phyloP scores from a whole-genome alignment of 768 basidiomycete species.

The Boletus rubescentipes region DNA sequence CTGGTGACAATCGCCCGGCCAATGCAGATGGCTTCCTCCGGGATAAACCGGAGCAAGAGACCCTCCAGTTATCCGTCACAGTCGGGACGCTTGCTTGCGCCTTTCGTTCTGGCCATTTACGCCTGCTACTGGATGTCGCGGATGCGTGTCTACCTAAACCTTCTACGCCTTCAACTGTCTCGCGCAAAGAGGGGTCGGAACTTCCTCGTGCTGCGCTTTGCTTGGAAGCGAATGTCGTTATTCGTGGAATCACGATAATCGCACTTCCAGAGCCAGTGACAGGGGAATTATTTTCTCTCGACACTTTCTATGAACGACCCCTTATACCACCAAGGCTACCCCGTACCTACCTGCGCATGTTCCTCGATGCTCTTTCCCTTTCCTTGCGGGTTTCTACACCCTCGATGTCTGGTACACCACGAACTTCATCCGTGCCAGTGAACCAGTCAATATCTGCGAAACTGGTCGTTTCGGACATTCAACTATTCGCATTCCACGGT shows the following conservation, averaged over 20 bases:
- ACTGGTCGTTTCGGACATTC: slow-evolving; percentile 45
- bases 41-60: slow-evolving; percentile 27
- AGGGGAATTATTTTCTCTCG: slow-evolving; percentile 15
- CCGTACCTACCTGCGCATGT: slow-evolving; percentile 53
- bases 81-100: slow-evolving; percentile 56
- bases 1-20: slow-evolving; percentile 3
- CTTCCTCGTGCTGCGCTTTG: slow-evolving; percentile 25
- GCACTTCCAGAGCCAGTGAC: slow-evolving; percentile 37
- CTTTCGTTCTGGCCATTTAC: slow-evolving; percentile 56
- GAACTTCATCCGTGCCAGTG: background rate
- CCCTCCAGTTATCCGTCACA: slow-evolving; percentile 40
- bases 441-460: slow-evolving; percentile 13
- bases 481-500: slow-evolving; percentile 51
- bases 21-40: slow-evolving; percentile 3
- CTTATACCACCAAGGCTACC: slow-evolving; percentile 53
- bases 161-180: slow-evolving; percentile 15
- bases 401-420: background rate
- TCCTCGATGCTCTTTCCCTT: slow-evolving; percentile 39
- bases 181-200: slow-evolving; percentile 15
- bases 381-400: slow-evolving; percentile 15
- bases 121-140: slow-evolving; percentile 44
- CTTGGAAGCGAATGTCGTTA: slow-evolving; percentile 33
- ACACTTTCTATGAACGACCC: slow-evolving; percentile 55
- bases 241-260: slow-evolving; percentile 50
- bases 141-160: slow-evolving; percentile 32